Percentiles rank a stretch among this genome's conserved stretches.
phyloP scores from a whole-genome alignment of 225 moss, liverwort and hornwort genomes.

The Ulota crispa region DNA sequence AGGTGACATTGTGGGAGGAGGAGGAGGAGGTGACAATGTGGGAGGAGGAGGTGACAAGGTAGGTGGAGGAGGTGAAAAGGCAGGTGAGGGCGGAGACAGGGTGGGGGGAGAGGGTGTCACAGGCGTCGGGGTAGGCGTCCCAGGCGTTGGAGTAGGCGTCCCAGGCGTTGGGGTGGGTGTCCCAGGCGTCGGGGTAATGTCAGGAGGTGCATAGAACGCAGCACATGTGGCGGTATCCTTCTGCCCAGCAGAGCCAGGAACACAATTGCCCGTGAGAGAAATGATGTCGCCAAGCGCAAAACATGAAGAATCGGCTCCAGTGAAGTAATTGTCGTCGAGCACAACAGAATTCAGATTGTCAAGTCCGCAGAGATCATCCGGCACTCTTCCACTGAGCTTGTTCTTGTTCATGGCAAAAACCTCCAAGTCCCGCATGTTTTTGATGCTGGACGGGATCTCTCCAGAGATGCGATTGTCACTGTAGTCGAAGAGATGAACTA shows the following conservation, averaged over 20 bases:
- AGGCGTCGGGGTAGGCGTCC: neutral
- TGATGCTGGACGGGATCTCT: conserved; percentile 49
- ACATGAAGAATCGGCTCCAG: conserved; percentile 29
- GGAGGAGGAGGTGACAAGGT: neutral
- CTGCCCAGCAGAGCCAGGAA: conserved; percentile 47
- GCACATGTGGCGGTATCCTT: conserved; percentile 50
- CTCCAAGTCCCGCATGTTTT: conserved; percentile 41
- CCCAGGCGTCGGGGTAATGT: neutral
- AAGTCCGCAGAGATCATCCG: conserved; percentile 51
- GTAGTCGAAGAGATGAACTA: conserved; percentile 60
- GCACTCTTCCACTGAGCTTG: conserved; percentile 51
- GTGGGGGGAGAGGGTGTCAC: neutral
- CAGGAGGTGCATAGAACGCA: conserved; percentile 45
- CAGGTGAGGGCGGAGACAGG: neutral
- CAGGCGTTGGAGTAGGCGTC: neutral
- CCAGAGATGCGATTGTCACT: conserved; percentile 63
- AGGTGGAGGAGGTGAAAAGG: neutral
- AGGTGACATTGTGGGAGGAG: neutral
- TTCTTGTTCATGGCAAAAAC: conserved; percentile 55
- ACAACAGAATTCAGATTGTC: conserved; percentile 43
- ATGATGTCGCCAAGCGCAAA: conserved; percentile 37
- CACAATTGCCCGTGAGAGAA: conserved; percentile 61
- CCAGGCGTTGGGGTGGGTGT: too few relatives aligned
- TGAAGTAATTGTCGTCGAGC: conserved; percentile 70
- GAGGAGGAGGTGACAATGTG: conserved; percentile 1